phyloP scores from a whole-genome alignment of 2,329 filamentous ascomycete species.

The Thermomyces lanuginosus region DNA sequence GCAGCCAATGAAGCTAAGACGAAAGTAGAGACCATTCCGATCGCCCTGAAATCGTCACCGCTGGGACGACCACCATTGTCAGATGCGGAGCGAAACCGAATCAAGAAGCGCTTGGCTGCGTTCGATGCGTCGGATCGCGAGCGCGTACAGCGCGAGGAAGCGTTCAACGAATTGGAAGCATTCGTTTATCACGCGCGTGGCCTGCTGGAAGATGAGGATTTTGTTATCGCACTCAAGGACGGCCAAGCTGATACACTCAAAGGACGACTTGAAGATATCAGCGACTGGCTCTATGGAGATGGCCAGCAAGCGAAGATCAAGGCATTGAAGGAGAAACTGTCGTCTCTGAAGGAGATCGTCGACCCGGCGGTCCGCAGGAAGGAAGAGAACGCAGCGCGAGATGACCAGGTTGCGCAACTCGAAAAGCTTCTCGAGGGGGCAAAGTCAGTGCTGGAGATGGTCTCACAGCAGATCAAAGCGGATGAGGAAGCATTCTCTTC shows the following conservation, averaged over 20 bases:
- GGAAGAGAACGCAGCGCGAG: constrained; percentile 54
- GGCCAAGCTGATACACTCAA: constrained; percentile 51
- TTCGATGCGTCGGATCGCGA: constrained; percentile 76
- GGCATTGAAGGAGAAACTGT: constrained; percentile 58
- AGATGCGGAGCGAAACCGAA: constrained; percentile 25
- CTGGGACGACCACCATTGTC: constrained; percentile 27
- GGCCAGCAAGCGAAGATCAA: constrained; percentile 60
- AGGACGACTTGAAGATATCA: constrained; percentile 49
- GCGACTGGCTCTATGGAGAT: constrained; percentile 84
- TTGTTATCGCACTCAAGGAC: constrained; percentile 53
- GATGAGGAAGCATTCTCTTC: constrained; percentile 45
- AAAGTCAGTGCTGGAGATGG: constrained; percentile 50
- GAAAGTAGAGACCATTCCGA: constrained; percentile 35
- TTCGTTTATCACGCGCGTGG: constrained; percentile 84
- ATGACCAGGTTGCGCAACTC: constrained; percentile 50
- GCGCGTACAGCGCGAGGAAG: constrained; percentile 63
- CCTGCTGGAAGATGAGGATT: constrained; percentile 59
- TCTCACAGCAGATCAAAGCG: constrained; percentile 58
- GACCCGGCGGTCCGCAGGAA: constrained; percentile 60
- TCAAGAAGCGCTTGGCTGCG: constrained; percentile 58
- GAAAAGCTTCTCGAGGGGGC: constrained; percentile 57
- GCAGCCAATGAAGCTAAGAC: constrained; percentile 28
- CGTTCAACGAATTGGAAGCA: constrained; percentile 79
- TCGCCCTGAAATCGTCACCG: constrained; percentile 34
- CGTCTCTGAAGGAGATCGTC: constrained; percentile 61